These are phyloP conservation scores for Debaryomyces psychrophilus DNA, from an alignment of 1,139 yeast genomes.

Conservation along the genomic window DNA sequence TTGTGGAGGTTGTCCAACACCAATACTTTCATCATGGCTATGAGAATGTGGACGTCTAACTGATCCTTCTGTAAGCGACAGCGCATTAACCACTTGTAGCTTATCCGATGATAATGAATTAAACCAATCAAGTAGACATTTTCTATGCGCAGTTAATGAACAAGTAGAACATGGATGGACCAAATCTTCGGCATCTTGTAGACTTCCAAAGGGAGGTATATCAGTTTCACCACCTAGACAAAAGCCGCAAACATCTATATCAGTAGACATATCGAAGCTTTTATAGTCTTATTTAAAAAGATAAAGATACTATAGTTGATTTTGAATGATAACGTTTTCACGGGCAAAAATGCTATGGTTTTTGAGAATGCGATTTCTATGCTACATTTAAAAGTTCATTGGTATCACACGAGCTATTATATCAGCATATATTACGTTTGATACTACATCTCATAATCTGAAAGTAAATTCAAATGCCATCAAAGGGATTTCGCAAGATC, in stretches of 20 bases:
- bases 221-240: slow-evolving; percentile 47
- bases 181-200: slow-evolving; percentile 43
- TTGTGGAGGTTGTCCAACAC: slow-evolving; percentile 20
- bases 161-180: slow-evolving; percentile 48
- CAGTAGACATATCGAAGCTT: slow-evolving; percentile 3
- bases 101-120: slow-evolving; percentile 39
- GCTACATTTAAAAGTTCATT: background rate
- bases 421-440: background rate
- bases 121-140: slow-evolving; percentile 50
- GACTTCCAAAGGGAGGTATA: slow-evolving; percentile 45
- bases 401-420: background rate
- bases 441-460: background rate
- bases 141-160: slow-evolving; percentile 40
- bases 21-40: slow-evolving; percentile 11
- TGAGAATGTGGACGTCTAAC: slow-evolving; percentile 7
- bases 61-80: slow-evolving; percentile 9
- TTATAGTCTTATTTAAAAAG: background rate
- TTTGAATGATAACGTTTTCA: slow-evolving; percentile 4
- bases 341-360: slow-evolving; percentile 1
- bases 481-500: slow-evolving; percentile 21
- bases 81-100: slow-evolving; percentile 28
- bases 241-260: slow-evolving; percentile 33
- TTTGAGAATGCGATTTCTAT: background rate
- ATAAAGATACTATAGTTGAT: background rate
- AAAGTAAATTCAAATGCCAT: background rate